Base-by-base conservation (phyloP, 2,329 filamentous ascomycete species). In the Rhynchosporium agropyri region DNA sequence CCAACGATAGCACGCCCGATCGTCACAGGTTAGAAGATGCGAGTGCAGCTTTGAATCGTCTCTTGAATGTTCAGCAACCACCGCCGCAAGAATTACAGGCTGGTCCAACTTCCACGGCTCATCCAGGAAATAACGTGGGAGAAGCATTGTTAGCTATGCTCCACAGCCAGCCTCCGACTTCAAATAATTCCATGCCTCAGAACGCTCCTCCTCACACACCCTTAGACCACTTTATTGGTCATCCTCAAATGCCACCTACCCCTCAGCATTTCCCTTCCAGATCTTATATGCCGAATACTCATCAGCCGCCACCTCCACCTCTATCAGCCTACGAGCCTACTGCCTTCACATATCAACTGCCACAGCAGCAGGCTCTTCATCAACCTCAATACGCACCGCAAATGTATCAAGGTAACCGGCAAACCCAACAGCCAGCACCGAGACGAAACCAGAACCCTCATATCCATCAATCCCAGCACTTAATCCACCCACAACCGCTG, bases 231-330 rank as follows among this genome's bases (percentile, higher is more conserved):
- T 78, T 79, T 20, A 75, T 79, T 57, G 72, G 74, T 4, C 79
- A 82, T 31, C 79, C 81, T 28, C 73, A 81, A 33, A 80, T 83
- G 71, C 84, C 86, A 13, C 78, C 77, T 46, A 84, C 82, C 48
- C 85, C 86, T 6, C 85, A 87, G 55, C 81, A 85, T 71, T 80
- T 83, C 61, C 81, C 83, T 57, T 78, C 81, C 46, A 80, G 81
- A 33, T 78, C 79, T 26, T 79, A 81, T 10, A 75, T 80, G 58
- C 77, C 77, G 45, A 76, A 75, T 57, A 28, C 38, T 6, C 20
- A 54, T 6, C 77, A 82, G 65, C 78, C 79, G 65, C 78, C 79
- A 38, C 78, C 78, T 29, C 79, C 81, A 7, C 82, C 78, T 29
- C 79, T 81, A 7, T 82, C 82, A 8, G 75, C 77, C 3, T 84